phyloP scores from a whole-genome alignment of 2,329 filamentous ascomycete genomes.

The Drechmeria coniospora region DNA sequence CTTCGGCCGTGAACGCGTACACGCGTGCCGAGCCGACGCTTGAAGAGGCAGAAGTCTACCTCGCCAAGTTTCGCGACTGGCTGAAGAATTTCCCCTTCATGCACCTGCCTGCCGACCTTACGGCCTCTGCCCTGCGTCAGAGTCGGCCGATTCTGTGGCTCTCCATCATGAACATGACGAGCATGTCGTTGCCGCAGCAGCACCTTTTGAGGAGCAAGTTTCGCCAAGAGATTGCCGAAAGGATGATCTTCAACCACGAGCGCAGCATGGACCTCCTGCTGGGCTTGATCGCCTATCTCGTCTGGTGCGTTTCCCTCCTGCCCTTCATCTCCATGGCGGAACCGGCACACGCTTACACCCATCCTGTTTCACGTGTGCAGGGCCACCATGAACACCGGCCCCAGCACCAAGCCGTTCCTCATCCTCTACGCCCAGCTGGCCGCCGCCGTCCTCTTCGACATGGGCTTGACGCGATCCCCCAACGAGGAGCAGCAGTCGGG shows the following conservation, averaged over 20 bases:
- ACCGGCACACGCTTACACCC: too few species aligned
- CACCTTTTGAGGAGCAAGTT: slow-evolving; percentile 22
- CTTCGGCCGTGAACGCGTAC: slow-evolving; percentile 6
- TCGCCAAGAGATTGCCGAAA: slow-evolving; percentile 27
- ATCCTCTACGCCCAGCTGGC: slow-evolving; percentile 27
- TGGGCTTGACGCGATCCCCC: slow-evolving; percentile 25
- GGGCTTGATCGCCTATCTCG: slow-evolving; percentile 24
- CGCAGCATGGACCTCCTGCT: slow-evolving; percentile 35
- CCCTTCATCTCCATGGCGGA: background rate
- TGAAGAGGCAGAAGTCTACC: slow-evolving; percentile 21
- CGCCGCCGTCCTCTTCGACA: slow-evolving; percentile 26
- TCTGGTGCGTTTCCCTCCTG: slow-evolving; percentile 1
- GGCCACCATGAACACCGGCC: slow-evolving; percentile 21
- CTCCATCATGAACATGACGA: slow-evolving; percentile 30
- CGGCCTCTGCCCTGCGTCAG: slow-evolving; percentile 21
- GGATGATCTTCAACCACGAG: slow-evolving; percentile 31
- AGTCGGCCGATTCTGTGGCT: slow-evolving; percentile 34
- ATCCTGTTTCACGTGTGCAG: slow-evolving; percentile 9
- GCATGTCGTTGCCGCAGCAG: slow-evolving; percentile 25
- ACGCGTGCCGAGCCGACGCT: slow-evolving; percentile 15
- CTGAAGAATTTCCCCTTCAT: slow-evolving; percentile 30
- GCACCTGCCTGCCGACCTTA: slow-evolving; percentile 20
- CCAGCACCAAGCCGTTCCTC: slow-evolving; percentile 25
- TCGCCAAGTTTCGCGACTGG: slow-evolving; percentile 26
- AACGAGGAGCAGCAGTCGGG: slow-evolving; percentile 19